Conservation (phyloP, 768 basidiomycete species). For the Pleurotus giganteus region DNA sequence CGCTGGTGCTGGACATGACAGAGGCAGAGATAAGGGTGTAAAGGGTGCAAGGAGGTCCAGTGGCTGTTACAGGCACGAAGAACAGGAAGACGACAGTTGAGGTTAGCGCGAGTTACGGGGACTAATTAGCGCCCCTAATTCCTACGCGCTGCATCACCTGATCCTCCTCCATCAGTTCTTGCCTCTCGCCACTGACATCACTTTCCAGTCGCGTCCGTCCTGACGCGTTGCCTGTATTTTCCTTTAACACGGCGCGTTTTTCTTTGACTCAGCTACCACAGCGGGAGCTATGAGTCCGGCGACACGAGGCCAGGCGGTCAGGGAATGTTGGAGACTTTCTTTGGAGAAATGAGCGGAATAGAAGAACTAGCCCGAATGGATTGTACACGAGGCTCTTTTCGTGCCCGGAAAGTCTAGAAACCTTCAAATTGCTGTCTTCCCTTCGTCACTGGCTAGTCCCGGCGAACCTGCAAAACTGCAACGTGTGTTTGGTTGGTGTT, state of each 20-base stretch:
- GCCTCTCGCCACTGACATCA: constrained; percentile 6
- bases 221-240: no score
- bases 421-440: background rate
- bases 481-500: background rate
- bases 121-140: constrained; percentile 9
- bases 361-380: background rate
- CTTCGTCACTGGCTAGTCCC: background rate
- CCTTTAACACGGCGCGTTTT: background rate
- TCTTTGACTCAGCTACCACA: background rate
- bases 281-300: background rate
- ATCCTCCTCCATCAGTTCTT: background rate
- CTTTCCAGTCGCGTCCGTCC: background rate
- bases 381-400: background rate
- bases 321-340: constrained; percentile 3
- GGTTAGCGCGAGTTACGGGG: constrained; percentile 8
- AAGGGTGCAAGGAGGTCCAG: constrained; percentile 6
- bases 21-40: no score
- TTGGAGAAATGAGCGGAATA: background rate
- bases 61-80: constrained; percentile 8
- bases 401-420: background rate
- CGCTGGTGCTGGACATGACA: background rate
- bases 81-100: background rate
- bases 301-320: background rate
- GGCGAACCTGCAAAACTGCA: background rate
- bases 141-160: background rate